Base-by-base conservation (phyloP, 345 rosid species). In the Eucalyptus viminalis region DNA sequence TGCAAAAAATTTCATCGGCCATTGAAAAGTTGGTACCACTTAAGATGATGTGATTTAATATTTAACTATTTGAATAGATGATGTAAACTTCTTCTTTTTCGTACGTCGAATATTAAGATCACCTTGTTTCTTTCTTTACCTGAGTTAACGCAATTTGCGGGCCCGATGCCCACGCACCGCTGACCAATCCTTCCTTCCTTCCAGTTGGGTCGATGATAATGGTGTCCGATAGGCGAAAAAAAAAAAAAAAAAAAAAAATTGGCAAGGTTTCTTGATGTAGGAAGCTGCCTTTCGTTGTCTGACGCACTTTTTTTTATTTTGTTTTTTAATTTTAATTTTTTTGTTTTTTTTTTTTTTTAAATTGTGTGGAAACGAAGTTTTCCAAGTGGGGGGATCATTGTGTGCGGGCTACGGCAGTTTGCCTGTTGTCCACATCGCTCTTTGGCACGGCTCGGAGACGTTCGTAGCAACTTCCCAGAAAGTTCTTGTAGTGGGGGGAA, bases 181-280 rank as follows among this genome's bases (percentile, higher is more conserved):
- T 3, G 44, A 34, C 80, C 80, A 17, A 17, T 37, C 62, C 62
- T 56, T 56, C 56, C 56, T 22, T 53, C 58, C 10, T 8, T 53
- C 58, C 24, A 53, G 58, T 53, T 3, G 44, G 3, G 44, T 34
- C 44, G 24, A 69, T 3, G 80, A 69, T 24, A 19, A 11, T 22
- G 47, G 47, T 11, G 29, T 21, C 15, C 7, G 47, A 21, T 3
- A 3, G 15, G 7, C 3, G 83, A 37, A 3, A 6, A 19, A 37
- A 1, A 3, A 2, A 37, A 31, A 8, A 2, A 11, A 17, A 7
- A 3, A 4, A 9, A 4, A 24, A 40, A 21, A 40, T 6, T 6
- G 4, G 29, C 83, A 22, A 40, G 5, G 15, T 22, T 76, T 22
- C 29, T 37, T 8, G 3, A 40, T 21, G 11, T 76, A 40, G 83